Evolutionary conservation across 345 rosid genomes (phyloP), one percentile per base, ranked within the genome.

Genomic region (Reutealis trisperma): DNA sequence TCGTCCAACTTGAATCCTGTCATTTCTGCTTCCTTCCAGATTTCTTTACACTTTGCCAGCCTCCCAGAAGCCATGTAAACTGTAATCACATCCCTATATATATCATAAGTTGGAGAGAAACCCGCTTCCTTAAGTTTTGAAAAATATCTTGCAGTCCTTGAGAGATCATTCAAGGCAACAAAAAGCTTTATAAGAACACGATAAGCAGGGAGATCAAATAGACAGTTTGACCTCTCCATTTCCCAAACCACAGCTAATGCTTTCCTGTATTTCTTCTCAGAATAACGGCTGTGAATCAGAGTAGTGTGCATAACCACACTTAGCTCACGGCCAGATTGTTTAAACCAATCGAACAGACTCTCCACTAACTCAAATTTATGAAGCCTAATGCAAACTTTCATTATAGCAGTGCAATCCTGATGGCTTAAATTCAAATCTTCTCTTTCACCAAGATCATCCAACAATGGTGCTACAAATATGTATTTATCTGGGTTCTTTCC

Each of bases 231-330:
- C 63, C 75, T 87, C 84, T 94, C 98, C 97, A 94, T 90, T 59
- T 93, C 95, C 98, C 97, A 94, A 63, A 94, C 88, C 66, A 89
- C 64, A 81, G 88, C 85, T 86, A 95, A 80, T n/a, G 99, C 99
- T 49, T 93, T 92, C 72, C 94, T 66, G 79, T 86, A 90, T 57
- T 84, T 92, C 75, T 75, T 81, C 79, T 90, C 92, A 0, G 86
- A 79, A 75, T 68, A 90, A 13, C 87, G 83, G 83, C 97, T 83
- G 80, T 93, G 99, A 82, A 95, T 87, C 83, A 93, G 45, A 37
- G 90, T 91, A 41, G 99, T 95, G 79, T 91, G 93, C 99, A 93
- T 88, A 61, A 91, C 93, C 74, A 95, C 85, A 61, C 86, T 88
- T 3, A 86, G 82, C 6, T 89, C 93, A 22, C 72, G 83, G 30